phyloP scores from a whole-genome alignment of 2,329 filamentous ascomycete species.

The Thermothelomyces thermophilus region DNA sequence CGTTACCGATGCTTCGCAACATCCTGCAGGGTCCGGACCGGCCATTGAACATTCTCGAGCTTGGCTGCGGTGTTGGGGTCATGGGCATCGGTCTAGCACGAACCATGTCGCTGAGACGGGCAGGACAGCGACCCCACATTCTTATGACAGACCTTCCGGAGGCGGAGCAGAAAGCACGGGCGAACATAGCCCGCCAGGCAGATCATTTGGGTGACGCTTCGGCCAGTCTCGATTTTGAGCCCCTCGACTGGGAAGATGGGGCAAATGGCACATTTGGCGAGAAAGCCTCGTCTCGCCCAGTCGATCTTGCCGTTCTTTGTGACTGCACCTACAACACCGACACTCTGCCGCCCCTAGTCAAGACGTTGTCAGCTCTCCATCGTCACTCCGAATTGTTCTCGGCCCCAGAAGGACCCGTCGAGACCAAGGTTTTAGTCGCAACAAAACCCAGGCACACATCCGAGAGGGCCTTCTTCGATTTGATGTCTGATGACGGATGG shows the following conservation, averaged over 20 bases:
- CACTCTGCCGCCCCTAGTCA: slow-evolving; percentile 46
- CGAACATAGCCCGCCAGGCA: slow-evolving; percentile 39
- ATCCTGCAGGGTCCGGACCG: slow-evolving; percentile 25
- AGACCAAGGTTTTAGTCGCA: slow-evolving; percentile 43
- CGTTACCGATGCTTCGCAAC: slow-evolving; percentile 28
- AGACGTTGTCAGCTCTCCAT: slow-evolving; percentile 46
- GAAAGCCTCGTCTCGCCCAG: slow-evolving; percentile 33
- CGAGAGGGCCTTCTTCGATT: slow-evolving; percentile 42
- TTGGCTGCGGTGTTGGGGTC: slow-evolving; percentile 52
- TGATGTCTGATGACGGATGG: slow-evolving; percentile 44
- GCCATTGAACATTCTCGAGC: slow-evolving; percentile 42
- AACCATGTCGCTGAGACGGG: slow-evolving; percentile 7
- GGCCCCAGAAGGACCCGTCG: slow-evolving; percentile 7
- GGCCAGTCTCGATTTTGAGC: slow-evolving; percentile 42
- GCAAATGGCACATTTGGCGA: slow-evolving; percentile 39
- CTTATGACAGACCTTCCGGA: slow-evolving; percentile 49
- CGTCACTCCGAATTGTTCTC: slow-evolving; percentile 15
- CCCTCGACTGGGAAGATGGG: slow-evolving; percentile 52
- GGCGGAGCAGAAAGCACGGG: slow-evolving; percentile 41
- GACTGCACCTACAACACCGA: slow-evolving; percentile 59
- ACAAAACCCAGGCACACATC: slow-evolving; percentile 52
- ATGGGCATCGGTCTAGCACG: slow-evolving; percentile 45
- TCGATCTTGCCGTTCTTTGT: slow-evolving; percentile 50
- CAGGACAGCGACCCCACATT: slow-evolving; percentile 8
- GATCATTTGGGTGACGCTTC: slow-evolving; percentile 16